Conservation (phyloP, 176 grass and related monocot species). For the Musa itinerans region DNA sequence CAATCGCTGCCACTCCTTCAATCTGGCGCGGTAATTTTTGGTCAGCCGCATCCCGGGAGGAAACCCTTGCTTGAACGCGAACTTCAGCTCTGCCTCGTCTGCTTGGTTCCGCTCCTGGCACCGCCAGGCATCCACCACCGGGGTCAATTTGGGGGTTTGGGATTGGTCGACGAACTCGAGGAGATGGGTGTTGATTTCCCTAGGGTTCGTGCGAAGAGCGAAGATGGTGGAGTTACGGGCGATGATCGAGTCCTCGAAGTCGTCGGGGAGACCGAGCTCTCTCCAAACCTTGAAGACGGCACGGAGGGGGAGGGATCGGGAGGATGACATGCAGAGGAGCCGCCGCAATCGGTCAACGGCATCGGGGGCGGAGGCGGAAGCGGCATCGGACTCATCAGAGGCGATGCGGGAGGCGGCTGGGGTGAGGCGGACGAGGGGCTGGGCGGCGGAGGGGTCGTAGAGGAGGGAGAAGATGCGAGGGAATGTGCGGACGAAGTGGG, state of each 20-base stretch:
- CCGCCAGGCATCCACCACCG: constrained; percentile 28
- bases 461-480: constrained; percentile 54
- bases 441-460: constrained; percentile 24
- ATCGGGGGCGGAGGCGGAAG: not conserved
- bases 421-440: constrained; percentile 41
- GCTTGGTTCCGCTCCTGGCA: constrained; percentile 14
- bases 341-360: constrained; percentile 30
- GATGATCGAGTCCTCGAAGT: constrained; percentile 60
- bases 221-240: constrained; percentile 42
- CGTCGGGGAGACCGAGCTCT: constrained; percentile 70
- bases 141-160: constrained; percentile 13
- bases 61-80: constrained; percentile 56
- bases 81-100: constrained; percentile 6
- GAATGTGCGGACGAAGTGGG: constrained; percentile 64
- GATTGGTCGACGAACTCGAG: constrained; percentile 39
- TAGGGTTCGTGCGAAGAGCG: constrained; percentile 30
- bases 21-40: constrained; percentile 52
- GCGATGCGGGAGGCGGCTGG: constrained; percentile 33
- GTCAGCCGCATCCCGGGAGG: constrained; percentile 58
- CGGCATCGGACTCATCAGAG: constrained; percentile 20
- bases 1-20: constrained; percentile 49
- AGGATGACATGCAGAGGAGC: constrained; percentile 51
- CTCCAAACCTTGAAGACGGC: constrained; percentile 71
- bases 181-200: constrained; percentile 48
- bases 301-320: constrained; percentile 49